Conservation (phyloP, 2,329 filamentous ascomycete species). For the Tolypocladium sp. region DNA sequence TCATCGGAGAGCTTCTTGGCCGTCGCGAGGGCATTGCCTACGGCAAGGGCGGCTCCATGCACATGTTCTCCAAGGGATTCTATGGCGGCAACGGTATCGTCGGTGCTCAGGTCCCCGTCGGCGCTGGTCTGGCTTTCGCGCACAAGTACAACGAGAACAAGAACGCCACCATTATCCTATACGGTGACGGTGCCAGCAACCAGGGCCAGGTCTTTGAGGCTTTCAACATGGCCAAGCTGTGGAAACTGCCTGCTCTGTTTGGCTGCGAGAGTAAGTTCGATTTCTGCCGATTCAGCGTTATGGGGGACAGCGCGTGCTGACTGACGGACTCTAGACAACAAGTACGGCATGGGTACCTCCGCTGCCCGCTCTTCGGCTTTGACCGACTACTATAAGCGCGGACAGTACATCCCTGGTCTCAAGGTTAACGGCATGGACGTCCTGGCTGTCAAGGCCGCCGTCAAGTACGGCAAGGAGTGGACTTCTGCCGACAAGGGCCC, state of each 20-base stretch:
- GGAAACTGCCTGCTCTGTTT: slow-evolving; percentile 92
- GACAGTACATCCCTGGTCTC: slow-evolving; percentile 97
- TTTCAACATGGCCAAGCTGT: slow-evolving; percentile 99
- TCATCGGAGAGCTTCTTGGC: slow-evolving; percentile 92
- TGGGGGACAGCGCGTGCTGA: neutral
- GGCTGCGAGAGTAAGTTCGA: slow-evolving; percentile 84
- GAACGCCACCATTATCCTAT: slow-evolving; percentile 81
- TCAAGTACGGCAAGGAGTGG: slow-evolving; percentile 88
- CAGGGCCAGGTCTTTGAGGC: slow-evolving; percentile 99
- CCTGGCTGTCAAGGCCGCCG: slow-evolving; percentile 92
- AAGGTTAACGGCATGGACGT: slow-evolving; percentile 99
- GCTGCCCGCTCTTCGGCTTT: slow-evolving; percentile 88
- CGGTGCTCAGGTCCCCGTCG: slow-evolving; percentile 94
- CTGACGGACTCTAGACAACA: slow-evolving; percentile 68
- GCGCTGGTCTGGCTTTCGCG: slow-evolving; percentile 91
- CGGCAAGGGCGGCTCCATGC: slow-evolving; percentile 99
- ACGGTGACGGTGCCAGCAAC: slow-evolving; percentile 97
- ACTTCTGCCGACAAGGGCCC: slow-evolving; percentile 77
- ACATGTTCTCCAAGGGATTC: slow-evolving; percentile 98
- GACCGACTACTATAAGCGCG: slow-evolving; percentile 99
- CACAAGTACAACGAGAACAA: slow-evolving; percentile 88
- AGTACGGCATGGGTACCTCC: slow-evolving; percentile 99
- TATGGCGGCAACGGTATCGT: slow-evolving; percentile 99
- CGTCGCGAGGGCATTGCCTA: slow-evolving; percentile 94
- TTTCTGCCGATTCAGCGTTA: neutral